phyloP scores from a whole-genome alignment of 345 rosid genomes.

The Mallotus nudiflorus region DNA sequence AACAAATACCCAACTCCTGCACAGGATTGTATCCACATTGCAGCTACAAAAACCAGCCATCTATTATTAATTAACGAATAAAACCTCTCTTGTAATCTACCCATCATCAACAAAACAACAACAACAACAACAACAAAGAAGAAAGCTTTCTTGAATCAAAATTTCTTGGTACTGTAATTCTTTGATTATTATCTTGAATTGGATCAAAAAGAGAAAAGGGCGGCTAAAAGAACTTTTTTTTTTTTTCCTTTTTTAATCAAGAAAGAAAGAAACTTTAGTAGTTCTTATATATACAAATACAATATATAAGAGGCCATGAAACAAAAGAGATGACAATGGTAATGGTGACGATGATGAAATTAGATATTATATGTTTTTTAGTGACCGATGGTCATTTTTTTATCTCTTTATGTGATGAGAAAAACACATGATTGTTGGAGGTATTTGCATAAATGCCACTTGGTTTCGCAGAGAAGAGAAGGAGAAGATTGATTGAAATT shows the following conservation, averaged over 20 bases:
- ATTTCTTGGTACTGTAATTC: not conserved
- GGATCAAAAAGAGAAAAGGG: not conserved
- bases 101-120: constrained; percentile 31
- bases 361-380: not conserved
- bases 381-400: not conserved
- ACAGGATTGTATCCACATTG: constrained; percentile 99
- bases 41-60: constrained; percentile 96
- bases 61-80: constrained; percentile 60
- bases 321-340: not conserved
- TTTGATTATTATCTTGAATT: not conserved
- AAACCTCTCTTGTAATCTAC: constrained; percentile 49
- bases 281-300: constrained; percentile 2
- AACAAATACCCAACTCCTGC: constrained; percentile 93
- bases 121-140: not conserved
- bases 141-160: not conserved
- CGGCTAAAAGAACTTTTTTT: too few species aligned
- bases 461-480: not conserved
- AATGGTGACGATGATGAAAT: not conserved
- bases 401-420: not conserved
- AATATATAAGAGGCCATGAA: not conserved
- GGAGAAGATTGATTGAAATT: too few species aligned
- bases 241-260: not conserved
- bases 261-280: not conserved
- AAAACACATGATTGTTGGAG: not conserved
- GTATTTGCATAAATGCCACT: constrained; percentile 11